Conservation (phyloP, 805 yeast genomes). For the Pichia occidentalis region DNA sequence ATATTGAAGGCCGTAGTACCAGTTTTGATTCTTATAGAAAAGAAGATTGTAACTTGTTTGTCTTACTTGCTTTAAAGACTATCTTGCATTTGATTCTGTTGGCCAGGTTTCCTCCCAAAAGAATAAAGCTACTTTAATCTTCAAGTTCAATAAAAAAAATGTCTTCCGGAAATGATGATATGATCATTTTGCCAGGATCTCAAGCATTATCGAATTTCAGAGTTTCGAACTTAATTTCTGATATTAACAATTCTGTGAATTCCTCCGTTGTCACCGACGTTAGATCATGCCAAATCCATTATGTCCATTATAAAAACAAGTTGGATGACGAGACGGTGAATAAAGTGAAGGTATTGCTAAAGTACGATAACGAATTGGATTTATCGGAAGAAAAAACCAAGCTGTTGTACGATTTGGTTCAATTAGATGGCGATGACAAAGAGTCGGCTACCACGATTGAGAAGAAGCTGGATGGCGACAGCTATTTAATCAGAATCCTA, state of each 20-base stretch:
- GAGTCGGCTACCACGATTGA: slow-evolving; percentile 10
- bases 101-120: too few relatives aligned
- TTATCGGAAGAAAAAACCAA: slow-evolving; percentile 31
- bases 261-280: slow-evolving; percentile 62
- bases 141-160: too few relatives aligned
- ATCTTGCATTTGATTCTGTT: too few relatives aligned
- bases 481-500: slow-evolving; percentile 63
- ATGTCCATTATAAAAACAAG: slow-evolving; percentile 50
- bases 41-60: too few relatives aligned
- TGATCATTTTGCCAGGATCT: slow-evolving; percentile 75
- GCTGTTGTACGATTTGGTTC: slow-evolving; percentile 22
- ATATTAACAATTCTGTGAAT: slow-evolving; percentile 65
- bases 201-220: slow-evolving; percentile 84
- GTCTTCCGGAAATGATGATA: slow-evolving; percentile 15
- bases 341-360: slow-evolving; percentile 55
- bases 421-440: slow-evolving; percentile 24
- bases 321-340: slow-evolving; percentile 36
- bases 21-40: too few relatives aligned
- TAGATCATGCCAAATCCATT: slow-evolving; percentile 74
- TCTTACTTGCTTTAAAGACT: too few relatives aligned
- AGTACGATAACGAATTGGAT: slow-evolving; percentile 68
- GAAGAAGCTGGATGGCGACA: slow-evolving; percentile 32
- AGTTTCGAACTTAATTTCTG: slow-evolving; percentile 62
- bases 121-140: too few relatives aligned
- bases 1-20: too few relatives aligned